Conservation (phyloP, 306 rosid genomes). For the Acacia confusa region DNA sequence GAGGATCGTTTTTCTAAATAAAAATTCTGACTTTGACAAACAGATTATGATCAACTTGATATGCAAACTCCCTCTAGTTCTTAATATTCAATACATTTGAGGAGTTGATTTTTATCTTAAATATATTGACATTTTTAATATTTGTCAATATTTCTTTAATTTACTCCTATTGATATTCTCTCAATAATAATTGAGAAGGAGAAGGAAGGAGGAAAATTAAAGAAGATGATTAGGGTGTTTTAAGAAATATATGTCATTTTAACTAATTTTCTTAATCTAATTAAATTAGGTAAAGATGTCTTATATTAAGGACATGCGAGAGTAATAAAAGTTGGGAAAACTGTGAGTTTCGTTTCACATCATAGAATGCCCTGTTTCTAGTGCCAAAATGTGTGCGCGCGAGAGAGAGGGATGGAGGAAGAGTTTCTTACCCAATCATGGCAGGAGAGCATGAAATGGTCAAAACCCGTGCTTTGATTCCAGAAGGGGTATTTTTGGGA, state of each 20-base stretch:
- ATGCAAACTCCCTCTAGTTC: background rate
- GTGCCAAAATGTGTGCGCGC: background rate
- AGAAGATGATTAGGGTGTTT: too few relatives aligned
- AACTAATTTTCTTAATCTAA: too few relatives aligned
- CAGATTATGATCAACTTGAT: background rate
- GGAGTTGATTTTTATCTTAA: too few relatives aligned
- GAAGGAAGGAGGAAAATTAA: too few relatives aligned
- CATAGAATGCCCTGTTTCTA: background rate
- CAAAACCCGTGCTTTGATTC: slow-evolving; percentile 56
- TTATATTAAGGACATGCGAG: too few relatives aligned
- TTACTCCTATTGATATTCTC: too few relatives aligned
- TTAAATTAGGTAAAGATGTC: too few relatives aligned
- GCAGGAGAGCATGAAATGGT: slow-evolving; percentile 70
- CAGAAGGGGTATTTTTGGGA: slow-evolving; percentile 50
- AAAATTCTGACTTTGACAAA: background rate
- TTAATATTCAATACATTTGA: too few relatives aligned
- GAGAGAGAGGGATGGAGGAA: background rate
- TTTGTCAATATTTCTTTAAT: too few relatives aligned
- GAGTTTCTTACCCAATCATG: slow-evolving; percentile 55
- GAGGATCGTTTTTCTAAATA: background rate
- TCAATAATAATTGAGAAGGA: too few relatives aligned
- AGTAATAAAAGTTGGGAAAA: background rate
- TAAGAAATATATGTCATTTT: too few relatives aligned
- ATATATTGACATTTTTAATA: too few relatives aligned
- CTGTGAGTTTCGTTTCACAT: background rate